Evolutionary conservation across 139 green algal species (phyloP), one percentile per base, ranked within the genome.

Genomic region (Volvox reticuliferus): DNA sequence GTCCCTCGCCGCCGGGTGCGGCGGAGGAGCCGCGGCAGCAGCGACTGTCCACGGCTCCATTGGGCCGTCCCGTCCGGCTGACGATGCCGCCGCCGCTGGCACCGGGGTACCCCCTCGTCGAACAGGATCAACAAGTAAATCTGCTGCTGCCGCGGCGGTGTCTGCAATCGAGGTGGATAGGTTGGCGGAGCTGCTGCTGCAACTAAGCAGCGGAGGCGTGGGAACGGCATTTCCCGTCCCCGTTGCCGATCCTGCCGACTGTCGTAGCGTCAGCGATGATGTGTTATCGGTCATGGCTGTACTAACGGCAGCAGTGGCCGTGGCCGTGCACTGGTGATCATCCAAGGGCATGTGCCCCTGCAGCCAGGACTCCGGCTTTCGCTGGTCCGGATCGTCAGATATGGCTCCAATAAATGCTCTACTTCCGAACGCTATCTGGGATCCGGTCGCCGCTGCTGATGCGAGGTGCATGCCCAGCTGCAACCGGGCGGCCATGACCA

Each of bases 401-500:
- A 9, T 55, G 44, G 44, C 44, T 55, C 9, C 44, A 55, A 55
- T 5, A 55, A 55, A 55, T 55, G 44, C 44, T 55, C 5, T 9
- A 55, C 44, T 55, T 55, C 44, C 44, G 5, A 5, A 9, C 44
- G 44, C 44, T 55, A 9, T 9, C 44, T 55, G 44, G 5, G 44
- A 55, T 55, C 44, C 44, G 44, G 44, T 55, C 44, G 9, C 44
- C 9, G 44, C 44, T 55, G 44, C 9, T 55, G 44, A 55, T 55
- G 44, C 44, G 44, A 55, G 44, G 44, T 55, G 44, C 9, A 55
- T 55, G 5, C 44, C 69, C 14, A 77, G 71, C 73, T 90, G 86
- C 73, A 90, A 33, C 37, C 86, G 86, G 0, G 86, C 16, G n/a
- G 86, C 73, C 50, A 90, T 62, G n/a, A 90, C 86, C 17, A 83